Base-by-base conservation (phyloP, 1,284 basidiomycete species). In the Macrocystidia cucumis region DNA sequence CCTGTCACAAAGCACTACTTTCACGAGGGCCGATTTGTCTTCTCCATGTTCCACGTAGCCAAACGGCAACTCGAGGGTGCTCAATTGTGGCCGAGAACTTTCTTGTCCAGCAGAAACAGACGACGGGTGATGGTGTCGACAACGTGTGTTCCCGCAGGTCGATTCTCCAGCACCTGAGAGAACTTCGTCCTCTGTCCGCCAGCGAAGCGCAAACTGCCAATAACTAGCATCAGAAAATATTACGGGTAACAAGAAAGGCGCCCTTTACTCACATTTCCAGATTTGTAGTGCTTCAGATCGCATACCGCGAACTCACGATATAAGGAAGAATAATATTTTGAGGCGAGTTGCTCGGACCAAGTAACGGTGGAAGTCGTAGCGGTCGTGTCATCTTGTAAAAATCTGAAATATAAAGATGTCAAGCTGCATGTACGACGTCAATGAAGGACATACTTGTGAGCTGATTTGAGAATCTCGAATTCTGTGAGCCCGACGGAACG, bases 271-370 rank as follows among this genome's bases (percentile, higher is more conserved):
- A 90, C 87, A 41, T 84, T 82, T n/a, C 89, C 87, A 0, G 84
- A 81, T 61, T 91, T 93, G 69, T 86, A 95, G 54, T 95, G 91
- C 60, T 95, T 95, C 43, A 96, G 63, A 59, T 96, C 89, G 52
- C 91, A 90, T 29, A 96, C 67, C 0, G 90, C 91, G 52, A 83
- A 95, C 59, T 97, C 91, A 42, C 88, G 82, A 55, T 90, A 95
- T 4, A 96, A 71, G 46, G 65, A 84, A 9, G 72, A 65, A 50
- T 95, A 93, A 62, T 93, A 96, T 48, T 91, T 91, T 42, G 73
- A 67, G 0, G 91, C 91, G 6, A 95, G 67, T 43, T 78, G 69
- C 33, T 90, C 86, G 49, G 90, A 77, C 84, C 87, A 91, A 1
- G 72, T 63, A 1, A 62, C 49, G 5, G n/a, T n/a, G n/a, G n/a